These are phyloP conservation scores for Lonicera japonica DNA, from an alignment of 129 eudicot species.

Conservation along the genomic window DNA sequence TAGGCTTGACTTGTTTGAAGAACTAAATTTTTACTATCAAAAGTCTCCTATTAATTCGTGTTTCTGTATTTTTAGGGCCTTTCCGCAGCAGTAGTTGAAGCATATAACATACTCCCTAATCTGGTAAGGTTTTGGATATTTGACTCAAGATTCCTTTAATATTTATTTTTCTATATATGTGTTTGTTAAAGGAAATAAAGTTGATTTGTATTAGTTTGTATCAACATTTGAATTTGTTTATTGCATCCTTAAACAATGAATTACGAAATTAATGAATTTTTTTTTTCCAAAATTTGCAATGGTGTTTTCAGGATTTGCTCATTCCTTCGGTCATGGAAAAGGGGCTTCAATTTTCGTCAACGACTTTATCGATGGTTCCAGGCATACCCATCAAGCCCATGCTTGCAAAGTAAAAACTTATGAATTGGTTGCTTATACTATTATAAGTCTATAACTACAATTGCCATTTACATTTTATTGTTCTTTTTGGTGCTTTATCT, in stretches of 20 bases:
- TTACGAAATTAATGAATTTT: too few species aligned
- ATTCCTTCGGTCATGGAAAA: constrained; percentile 81
- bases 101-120: constrained; percentile 81
- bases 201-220: too few species aligned
- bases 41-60: constrained; percentile 10
- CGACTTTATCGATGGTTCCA: constrained; percentile 75
- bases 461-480: not conserved
- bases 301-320: constrained; percentile 61
- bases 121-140: constrained; percentile 41
- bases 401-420: constrained; percentile 81
- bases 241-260: too few species aligned
- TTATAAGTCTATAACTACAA: too few species aligned
- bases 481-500: constrained; percentile 2
- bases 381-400: constrained; percentile 97
- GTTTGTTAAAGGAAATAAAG: not conserved
- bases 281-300: not conserved
- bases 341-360: constrained; percentile 61
- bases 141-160: not conserved
- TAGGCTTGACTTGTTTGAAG: too few species aligned
- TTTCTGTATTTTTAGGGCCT: constrained; percentile 44
- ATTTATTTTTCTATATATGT: not conserved
- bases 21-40: not conserved
- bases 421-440: constrained; percentile 8
- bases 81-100: constrained; percentile 71
- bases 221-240: too few species aligned